phyloP scores from a whole-genome alignment of 352 stramenopile genomes.

The Phytophthora constricta region DNA sequence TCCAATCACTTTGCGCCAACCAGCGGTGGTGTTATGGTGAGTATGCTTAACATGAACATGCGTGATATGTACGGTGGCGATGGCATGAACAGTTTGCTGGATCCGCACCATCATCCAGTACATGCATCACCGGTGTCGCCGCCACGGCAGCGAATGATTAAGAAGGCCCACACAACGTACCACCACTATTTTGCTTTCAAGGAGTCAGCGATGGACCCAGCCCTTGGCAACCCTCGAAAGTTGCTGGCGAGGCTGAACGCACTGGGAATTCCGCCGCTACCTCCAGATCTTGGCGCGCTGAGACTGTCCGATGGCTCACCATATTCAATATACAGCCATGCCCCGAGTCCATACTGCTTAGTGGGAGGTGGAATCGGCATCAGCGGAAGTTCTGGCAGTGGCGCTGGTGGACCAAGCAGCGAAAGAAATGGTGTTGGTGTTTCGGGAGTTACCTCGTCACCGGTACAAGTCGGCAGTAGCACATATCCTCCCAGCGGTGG shows the following conservation, averaged over 20 bases:
- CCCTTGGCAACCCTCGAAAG: conserved; percentile 85
- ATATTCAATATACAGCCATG: conserved; percentile 86
- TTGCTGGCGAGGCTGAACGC: conserved; percentile 90
- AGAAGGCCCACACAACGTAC: conserved; percentile 69
- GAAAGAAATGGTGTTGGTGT: conserved; percentile 38
- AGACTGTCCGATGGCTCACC: conserved; percentile 65
- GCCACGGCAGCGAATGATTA: conserved; percentile 62
- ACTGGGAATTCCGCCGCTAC: conserved; percentile 92
- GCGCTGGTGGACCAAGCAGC: conserved; percentile 24
- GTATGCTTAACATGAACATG: conserved; percentile 84
- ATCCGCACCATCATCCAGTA: conserved; percentile 50
- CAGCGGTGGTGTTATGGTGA: conserved; percentile 69
- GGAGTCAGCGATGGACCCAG: conserved; percentile 84
- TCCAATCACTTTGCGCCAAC: conserved; percentile 68
- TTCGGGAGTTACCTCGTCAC: conserved; percentile 32
- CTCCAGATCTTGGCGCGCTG: conserved; percentile 89
- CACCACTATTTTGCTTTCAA: conserved; percentile 82
- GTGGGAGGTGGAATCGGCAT: conserved; percentile 24
- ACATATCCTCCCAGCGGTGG: conserved; percentile 40
- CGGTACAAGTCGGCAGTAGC: conserved; percentile 31
- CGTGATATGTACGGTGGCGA: conserved; percentile 81
- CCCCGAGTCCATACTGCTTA: conserved; percentile 67
- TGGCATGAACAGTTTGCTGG: conserved; percentile 59
- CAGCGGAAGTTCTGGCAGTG: conserved; percentile 14
- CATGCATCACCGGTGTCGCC: conserved; percentile 59